These are phyloP conservation scores for Fusarium kyushuense DNA, from an alignment of 2,329 filamentous ascomycete genomes.

Conservation along the genomic window DNA sequence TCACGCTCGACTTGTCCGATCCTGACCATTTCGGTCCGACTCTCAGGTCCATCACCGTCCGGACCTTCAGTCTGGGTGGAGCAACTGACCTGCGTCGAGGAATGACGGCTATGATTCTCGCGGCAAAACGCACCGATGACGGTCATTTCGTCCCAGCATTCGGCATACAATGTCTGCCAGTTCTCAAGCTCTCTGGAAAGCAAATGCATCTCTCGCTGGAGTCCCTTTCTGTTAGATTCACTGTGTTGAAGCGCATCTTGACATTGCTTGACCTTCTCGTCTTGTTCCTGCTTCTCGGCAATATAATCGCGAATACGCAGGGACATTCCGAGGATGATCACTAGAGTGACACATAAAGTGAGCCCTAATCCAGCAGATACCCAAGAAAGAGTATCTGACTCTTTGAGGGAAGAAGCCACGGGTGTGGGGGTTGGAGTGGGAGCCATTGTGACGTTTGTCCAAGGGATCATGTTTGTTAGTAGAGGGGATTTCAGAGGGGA, in stretches of 20 bases:
- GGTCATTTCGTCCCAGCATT: background rate
- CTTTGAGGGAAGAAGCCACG: too few species aligned
- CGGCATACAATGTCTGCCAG: too few species aligned
- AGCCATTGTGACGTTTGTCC: background rate
- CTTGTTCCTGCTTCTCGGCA: background rate
- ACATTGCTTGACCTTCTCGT: background rate
- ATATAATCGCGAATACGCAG: background rate
- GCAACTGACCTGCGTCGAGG: too few species aligned
- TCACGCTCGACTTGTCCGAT: background rate
- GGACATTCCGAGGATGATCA: background rate
- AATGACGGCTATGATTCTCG: background rate
- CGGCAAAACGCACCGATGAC: background rate
- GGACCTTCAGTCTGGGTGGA: too few species aligned
- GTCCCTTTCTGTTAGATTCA: background rate
- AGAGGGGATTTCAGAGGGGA: background rate
- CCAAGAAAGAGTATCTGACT: background rate
- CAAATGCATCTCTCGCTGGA: background rate
- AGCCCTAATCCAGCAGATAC: background rate
- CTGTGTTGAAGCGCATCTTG: background rate
- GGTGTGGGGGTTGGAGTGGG: too few species aligned
- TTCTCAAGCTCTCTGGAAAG: background rate
- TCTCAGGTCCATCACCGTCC: background rate
- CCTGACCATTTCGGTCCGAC: background rate
- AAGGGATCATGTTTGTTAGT: background rate
- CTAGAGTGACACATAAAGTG: background rate